Percentiles rank a stretch among this genome's conserved stretches.
These are phyloP conservation scores for Ilex asprella DNA, from an alignment of 257 asterid species.

Conservation along the genomic window DNA sequence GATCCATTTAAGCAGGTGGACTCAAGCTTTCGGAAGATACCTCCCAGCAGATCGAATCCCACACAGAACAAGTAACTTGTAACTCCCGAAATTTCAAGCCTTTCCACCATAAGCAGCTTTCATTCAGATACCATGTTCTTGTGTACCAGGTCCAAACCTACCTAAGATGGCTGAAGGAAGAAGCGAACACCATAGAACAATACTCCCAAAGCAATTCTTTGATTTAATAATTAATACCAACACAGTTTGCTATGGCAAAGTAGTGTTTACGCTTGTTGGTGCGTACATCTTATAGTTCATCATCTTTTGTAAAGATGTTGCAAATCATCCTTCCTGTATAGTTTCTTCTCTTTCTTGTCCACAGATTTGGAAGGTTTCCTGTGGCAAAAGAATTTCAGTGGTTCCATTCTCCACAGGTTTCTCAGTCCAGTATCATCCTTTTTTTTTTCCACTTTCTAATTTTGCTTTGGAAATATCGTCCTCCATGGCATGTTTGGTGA, in stretches of 20 bases:
- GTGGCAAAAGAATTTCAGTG: not conserved
- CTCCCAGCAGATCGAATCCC: constrained; percentile 61
- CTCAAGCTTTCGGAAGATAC: constrained; percentile 40
- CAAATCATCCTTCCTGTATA: constrained; percentile 23
- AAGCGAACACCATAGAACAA: constrained; percentile 8
- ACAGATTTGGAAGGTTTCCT: not conserved
- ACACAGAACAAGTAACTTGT: constrained; percentile 61
- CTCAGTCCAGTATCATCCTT: constrained; percentile 7
- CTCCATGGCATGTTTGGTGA: constrained; percentile 11
- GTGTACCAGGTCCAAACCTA: constrained; percentile 40
- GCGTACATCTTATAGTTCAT: constrained; percentile 18
- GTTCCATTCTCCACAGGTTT: not conserved
- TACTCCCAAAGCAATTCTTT: not conserved
- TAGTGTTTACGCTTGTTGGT: constrained; percentile 13
- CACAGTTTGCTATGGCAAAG: constrained; percentile 8
- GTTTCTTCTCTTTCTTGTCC: constrained; percentile 24
- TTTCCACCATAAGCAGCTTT: constrained; percentile 21
- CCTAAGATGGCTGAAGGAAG: constrained; percentile 24
- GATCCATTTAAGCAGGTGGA: constrained; percentile 42
- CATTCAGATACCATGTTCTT: constrained; percentile 30
- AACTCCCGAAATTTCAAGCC: constrained; percentile 15
- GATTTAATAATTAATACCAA: constrained; percentile 7
- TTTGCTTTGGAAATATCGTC: constrained; percentile 19
- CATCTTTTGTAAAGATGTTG: constrained; percentile 27
- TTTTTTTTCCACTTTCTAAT: constrained; percentile 32